Percentiles rank a stretch among this genome's conserved stretches.
phyloP scores from a whole-genome alignment of 148 eudicot genomes.

The Limonium bicolor region DNA sequence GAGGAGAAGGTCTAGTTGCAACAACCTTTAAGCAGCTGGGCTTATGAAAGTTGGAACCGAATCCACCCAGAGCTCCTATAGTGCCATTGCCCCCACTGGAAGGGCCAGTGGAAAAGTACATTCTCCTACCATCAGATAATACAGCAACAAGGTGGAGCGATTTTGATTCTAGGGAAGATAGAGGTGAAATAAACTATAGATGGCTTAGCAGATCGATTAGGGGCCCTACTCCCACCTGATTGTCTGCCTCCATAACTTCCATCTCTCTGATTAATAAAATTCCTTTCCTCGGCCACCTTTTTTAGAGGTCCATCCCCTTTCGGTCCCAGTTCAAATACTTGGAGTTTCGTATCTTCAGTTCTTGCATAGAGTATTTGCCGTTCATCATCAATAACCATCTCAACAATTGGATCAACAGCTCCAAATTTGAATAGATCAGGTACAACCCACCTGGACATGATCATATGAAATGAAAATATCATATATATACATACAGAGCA shows the following conservation, averaged over 20 bases:
- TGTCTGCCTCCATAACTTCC: conserved; percentile 54
- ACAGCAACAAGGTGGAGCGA: conserved; percentile 91
- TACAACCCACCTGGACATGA: conserved; percentile 71
- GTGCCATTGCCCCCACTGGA: conserved; percentile 48
- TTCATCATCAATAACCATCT: conserved; percentile 92
- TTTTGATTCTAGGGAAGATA: conserved; percentile 83
- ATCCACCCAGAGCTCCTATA: conserved; percentile 47
- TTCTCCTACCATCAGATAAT: conserved; percentile 91
- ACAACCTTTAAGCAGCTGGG: conserved; percentile 86
- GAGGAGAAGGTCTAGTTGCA: conserved; percentile 85
- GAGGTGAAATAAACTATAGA: conserved; percentile 78
- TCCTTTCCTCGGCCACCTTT: conserved; percentile 84
- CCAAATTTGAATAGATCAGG: conserved; percentile 97
- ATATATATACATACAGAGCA: not conserved
- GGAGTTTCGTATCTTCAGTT: conserved; percentile 90
- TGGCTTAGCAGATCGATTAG: conserved; percentile 50
- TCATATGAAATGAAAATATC: conserved; percentile 5
- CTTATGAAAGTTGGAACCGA: conserved; percentile 29
- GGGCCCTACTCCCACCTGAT: conserved; percentile 45
- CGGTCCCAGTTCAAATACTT: conserved; percentile 62
- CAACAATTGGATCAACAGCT: conserved; percentile 86
- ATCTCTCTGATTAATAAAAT: conserved; percentile 77
- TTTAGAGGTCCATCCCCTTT: conserved; percentile 79
- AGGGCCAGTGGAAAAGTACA: conserved; percentile 76
- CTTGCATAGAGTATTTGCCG: conserved; percentile 88